These are phyloP conservation scores for Posidonia australis DNA, from an alignment of 106 monocot genomes.

Conservation along the genomic window DNA sequence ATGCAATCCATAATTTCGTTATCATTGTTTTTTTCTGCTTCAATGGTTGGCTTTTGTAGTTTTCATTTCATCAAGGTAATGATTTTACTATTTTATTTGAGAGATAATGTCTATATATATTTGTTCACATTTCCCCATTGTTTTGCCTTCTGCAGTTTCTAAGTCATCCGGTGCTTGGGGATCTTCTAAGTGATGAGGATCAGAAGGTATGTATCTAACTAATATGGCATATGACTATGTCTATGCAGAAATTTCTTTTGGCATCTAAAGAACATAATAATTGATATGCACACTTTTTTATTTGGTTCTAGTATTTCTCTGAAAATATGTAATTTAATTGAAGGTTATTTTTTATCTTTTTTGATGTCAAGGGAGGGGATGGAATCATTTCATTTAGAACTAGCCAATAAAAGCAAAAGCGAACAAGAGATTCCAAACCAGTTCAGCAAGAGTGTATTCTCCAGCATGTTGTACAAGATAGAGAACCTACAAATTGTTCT, in stretches of 20 bases:
- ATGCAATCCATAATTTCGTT: slow-evolving; percentile 3
- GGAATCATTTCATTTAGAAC: too few species aligned
- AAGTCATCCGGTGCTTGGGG: slow-evolving; percentile 73
- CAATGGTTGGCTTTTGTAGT: neutral
- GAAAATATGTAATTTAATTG: too few species aligned
- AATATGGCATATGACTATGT: neutral
- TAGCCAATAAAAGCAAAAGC: too few species aligned
- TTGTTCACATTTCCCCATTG: neutral
- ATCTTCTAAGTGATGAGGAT: slow-evolving; percentile 66
- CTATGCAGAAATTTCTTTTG: neutral
- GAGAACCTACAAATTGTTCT: too few species aligned
- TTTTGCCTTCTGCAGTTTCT: slow-evolving; percentile 45
- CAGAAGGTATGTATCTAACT: slow-evolving; percentile 39
- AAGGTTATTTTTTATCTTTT: too few species aligned
- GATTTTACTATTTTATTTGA: neutral
- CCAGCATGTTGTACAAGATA: too few species aligned
- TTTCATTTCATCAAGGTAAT: neutral
- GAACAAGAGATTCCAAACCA: too few species aligned
- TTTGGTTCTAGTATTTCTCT: neutral
- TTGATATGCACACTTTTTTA: neutral
- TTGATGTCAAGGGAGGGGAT: too few species aligned
- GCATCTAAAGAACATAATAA: neutral
- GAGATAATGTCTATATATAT: neutral
- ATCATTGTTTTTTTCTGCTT: neutral
- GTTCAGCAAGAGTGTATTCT: too few species aligned